These are phyloP conservation scores for Irpex rosettiformis DNA, from an alignment of 1,284 basidiomycete genomes.

Conservation along the genomic window DNA sequence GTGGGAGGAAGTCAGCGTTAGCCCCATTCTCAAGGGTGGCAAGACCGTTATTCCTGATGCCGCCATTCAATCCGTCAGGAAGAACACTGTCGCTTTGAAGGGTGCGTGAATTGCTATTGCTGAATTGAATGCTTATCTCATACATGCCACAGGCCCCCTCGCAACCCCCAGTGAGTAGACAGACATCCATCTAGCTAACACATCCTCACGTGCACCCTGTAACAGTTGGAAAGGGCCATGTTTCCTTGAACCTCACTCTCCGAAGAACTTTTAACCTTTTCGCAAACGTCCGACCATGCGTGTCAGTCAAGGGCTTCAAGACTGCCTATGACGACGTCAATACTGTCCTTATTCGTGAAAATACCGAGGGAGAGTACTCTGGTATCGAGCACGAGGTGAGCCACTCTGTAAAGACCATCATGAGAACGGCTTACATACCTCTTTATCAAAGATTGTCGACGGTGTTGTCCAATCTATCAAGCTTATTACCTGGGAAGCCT, in stretches of 20 bases:
- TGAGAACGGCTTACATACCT: conserved; percentile 13
- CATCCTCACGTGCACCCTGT: conserved; percentile 10
- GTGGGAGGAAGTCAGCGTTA: conserved; percentile 99
- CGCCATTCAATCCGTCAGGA: conserved; percentile 91
- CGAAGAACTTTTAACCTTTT: conserved; percentile 98
- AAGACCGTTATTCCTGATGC: conserved; percentile 96
- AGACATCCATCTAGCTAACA: conserved; percentile 16
- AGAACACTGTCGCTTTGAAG: conserved; percentile 98
- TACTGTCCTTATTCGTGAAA: conserved; percentile 85
- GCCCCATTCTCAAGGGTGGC: conserved; percentile 90
- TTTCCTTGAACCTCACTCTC: conserved; percentile 96
- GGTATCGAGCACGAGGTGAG: conserved; percentile 95
- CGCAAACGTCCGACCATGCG: conserved; percentile 97
- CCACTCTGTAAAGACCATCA: conserved; percentile 1
- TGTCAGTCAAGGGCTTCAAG: conserved; percentile 95
- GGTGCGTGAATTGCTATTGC: conserved; percentile 45
- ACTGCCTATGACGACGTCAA: conserved; percentile 99
- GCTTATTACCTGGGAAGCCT: conserved; percentile 98
- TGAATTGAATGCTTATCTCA: conserved; percentile 5
- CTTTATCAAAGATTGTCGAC: conserved; percentile 69
- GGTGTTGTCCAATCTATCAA: conserved; percentile 99
- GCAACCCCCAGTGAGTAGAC: conserved; percentile 79
- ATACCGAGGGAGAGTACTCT: conserved; percentile 99
- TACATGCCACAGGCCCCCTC: conserved; percentile 65
- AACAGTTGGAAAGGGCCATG: conserved; percentile 97